These are phyloP conservation scores for Hawksworthiomyces lignivorus DNA, from an alignment of 2,329 filamentous ascomycete genomes.

Conservation along the genomic window DNA sequence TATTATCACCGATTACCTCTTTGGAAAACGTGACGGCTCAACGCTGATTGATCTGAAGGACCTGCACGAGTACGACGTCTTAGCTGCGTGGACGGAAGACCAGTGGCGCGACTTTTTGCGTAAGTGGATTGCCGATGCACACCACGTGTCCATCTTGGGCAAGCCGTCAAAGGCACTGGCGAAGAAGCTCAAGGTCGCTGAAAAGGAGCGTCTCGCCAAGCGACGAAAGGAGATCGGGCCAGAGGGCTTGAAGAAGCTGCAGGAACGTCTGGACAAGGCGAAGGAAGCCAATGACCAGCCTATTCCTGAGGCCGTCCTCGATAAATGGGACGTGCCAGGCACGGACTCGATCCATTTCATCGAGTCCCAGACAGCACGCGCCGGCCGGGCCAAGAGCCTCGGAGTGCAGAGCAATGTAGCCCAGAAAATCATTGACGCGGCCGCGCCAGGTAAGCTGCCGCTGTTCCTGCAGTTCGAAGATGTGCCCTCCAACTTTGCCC, in stretches of 20 bases:
- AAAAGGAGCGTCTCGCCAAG: constrained; percentile 68
- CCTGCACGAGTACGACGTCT: constrained; percentile 53
- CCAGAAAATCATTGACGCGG: constrained; percentile 68
- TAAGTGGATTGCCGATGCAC: constrained; percentile 77
- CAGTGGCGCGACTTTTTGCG: constrained; percentile 78
- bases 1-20: constrained; percentile 88
- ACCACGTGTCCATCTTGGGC: constrained; percentile 81
- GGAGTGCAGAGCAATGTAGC: constrained; percentile 60
- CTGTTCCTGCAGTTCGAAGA: constrained; percentile 97
- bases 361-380: constrained; percentile 73
- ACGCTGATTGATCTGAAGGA: constrained; percentile 55
- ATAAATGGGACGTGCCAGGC: constrained; percentile 72
- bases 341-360: constrained; percentile 95
- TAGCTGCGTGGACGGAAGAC: constrained; percentile 73
- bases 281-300: constrained; percentile 83
- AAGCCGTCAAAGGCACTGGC: constrained; percentile 76
- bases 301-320: constrained; percentile 75
- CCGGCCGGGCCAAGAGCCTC: constrained; percentile 66
- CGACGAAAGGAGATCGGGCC: constrained; percentile 72
- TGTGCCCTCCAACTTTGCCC: constrained; percentile 86
- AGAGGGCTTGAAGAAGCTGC: constrained; percentile 70
- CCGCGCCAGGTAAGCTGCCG: constrained; percentile 40
- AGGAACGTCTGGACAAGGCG: constrained; percentile 68
- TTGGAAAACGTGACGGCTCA: constrained; percentile 76
- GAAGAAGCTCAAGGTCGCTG: constrained; percentile 71